Evolutionary conservation across 164 flowering plant species (phyloP).

Genomic region (Aristolochia californica): DNA sequence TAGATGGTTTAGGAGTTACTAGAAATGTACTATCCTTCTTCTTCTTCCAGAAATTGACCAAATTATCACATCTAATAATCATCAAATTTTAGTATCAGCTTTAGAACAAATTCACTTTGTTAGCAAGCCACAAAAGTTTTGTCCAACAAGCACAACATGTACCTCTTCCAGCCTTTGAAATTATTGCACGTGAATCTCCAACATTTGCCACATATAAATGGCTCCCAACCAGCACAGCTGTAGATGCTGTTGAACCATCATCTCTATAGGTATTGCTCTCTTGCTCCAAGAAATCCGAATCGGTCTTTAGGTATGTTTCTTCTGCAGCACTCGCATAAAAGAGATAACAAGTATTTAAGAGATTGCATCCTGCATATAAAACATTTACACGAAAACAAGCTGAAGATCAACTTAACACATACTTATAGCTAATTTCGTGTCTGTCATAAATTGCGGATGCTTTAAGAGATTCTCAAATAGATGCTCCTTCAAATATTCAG

Average conservation of each 20-base stretch:
- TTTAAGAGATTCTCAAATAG: conserved; percentile 85
- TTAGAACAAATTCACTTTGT: too few species aligned
- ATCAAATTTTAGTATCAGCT: too few species aligned
- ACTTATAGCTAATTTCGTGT: conserved; percentile 86
- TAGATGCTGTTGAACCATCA: conserved; percentile 99
- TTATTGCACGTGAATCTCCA: conserved; percentile 89
- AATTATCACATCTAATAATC: too few species aligned
- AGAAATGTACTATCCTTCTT: too few species aligned
- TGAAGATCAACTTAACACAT: conserved; percentile 15
- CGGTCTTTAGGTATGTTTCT: conserved; percentile 80
- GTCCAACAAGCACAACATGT: conserved; percentile 1
- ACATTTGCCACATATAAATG: conserved; percentile 97
- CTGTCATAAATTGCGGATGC: conserved; percentile 71
- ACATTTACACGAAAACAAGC: neutral
- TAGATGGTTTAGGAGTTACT: too few species aligned
- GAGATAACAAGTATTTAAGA: neutral
- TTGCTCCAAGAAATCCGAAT: conserved; percentile 65
- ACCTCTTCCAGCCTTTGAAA: conserved; percentile 92
- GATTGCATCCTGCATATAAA: neutral
- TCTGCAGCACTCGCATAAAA: conserved; percentile 33
- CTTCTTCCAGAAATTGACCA: too few species aligned
- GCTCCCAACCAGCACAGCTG: conserved; percentile 81
- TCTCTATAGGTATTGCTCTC: conserved; percentile 78
- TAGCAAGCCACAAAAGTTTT: too few species aligned
- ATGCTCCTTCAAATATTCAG: conserved; percentile 79